These are phyloP conservation scores for Microthlaspi erraticum DNA, from an alignment of 345 rosid genomes.

Conservation along the genomic window DNA sequence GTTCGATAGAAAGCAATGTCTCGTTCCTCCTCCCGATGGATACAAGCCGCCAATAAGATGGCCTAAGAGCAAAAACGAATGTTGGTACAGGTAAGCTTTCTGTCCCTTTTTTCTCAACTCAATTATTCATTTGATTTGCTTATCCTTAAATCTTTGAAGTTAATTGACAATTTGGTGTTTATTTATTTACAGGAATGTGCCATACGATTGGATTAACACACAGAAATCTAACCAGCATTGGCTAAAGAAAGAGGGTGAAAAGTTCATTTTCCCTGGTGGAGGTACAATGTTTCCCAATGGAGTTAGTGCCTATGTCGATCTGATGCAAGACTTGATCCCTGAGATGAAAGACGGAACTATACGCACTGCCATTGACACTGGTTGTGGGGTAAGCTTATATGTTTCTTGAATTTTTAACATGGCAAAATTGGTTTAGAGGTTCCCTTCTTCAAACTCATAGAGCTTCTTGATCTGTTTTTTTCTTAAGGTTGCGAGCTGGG, in stretches of 20 bases:
- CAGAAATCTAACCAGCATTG: conserved; percentile 97
- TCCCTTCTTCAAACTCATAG: conserved; percentile 2
- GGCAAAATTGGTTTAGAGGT: not conserved
- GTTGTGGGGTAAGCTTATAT: conserved; percentile 81
- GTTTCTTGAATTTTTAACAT: not conserved
- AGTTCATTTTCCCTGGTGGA: conserved; percentile 93
- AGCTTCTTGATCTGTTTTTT: conserved; percentile 25
- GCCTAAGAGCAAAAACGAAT: conserved; percentile 90
- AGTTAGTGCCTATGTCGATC: conserved; percentile 91
- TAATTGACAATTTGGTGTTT: conserved; percentile 21
- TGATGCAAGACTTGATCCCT: conserved; percentile 94
- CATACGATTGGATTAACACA: conserved; percentile 97
- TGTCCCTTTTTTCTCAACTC: conserved; percentile 8
- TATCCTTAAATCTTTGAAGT: conserved; percentile 1
- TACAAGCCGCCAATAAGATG: conserved; percentile 89
- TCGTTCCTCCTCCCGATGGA: conserved; percentile 97
- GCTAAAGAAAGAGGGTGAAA: conserved; percentile 91
- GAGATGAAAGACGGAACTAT: conserved; percentile 91
- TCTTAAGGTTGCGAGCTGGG: conserved; percentile 98
- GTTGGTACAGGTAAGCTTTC: conserved; percentile 90
- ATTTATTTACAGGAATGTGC: conserved; percentile 80
- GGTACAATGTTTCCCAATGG: conserved; percentile 99
- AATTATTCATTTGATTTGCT: not conserved
- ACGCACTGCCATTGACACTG: conserved; percentile 95
- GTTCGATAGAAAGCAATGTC: conserved; percentile 87